A percentile compares a stretch with the other conserved stretches of the same genome.
Conservation (phyloP, 352 stramenopile genomes). For the Phytophthora citrophthora region DNA sequence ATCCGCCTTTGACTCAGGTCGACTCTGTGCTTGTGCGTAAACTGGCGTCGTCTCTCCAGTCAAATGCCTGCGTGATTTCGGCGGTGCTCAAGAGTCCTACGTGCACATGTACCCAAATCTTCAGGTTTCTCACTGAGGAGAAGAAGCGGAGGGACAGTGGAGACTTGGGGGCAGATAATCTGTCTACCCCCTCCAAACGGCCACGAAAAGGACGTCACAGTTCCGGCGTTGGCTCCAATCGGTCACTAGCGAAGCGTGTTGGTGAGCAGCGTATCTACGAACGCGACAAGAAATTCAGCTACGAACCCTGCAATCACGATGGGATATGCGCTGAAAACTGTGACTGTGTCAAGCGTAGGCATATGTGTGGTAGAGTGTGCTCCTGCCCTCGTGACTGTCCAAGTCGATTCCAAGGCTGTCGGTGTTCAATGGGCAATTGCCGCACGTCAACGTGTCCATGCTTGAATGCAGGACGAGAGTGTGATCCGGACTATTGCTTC, state of each 20-base stretch:
- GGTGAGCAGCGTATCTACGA: constrained; percentile 50
- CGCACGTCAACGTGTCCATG: constrained; percentile 64
- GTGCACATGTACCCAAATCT: constrained; percentile 42
- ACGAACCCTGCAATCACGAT: constrained; percentile 66
- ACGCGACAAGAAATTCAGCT: constrained; percentile 60
- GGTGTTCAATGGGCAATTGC: constrained; percentile 60
- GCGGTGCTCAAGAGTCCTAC: constrained; percentile 44
- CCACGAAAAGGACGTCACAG: constrained; percentile 21
- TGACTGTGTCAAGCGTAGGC: constrained; percentile 55
- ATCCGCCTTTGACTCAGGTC: constrained; percentile 28
- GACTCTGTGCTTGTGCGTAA: constrained; percentile 61
- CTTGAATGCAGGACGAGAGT: constrained; percentile 59
- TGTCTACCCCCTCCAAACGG: constrained; percentile 14
- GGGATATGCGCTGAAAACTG: constrained; percentile 60
- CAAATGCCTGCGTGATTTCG: constrained; percentile 56
- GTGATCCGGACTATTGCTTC: constrained; percentile 78
- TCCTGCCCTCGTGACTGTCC: constrained; percentile 65
- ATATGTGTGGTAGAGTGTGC: constrained; percentile 70
- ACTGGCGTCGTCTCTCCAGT: constrained; percentile 41
- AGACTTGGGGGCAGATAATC: constrained; percentile 13
- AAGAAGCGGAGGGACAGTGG: constrained; percentile 32
- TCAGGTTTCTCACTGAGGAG: constrained; percentile 35
- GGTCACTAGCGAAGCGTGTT: constrained; percentile 37
- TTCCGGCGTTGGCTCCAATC: constrained; percentile 16
- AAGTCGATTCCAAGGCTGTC: constrained; percentile 74